A percentile compares a stretch with the other conserved stretches of the same genome.
phyloP scores from a whole-genome alignment of 106 monocot genomes.

The Platanthera zijinensis region DNA sequence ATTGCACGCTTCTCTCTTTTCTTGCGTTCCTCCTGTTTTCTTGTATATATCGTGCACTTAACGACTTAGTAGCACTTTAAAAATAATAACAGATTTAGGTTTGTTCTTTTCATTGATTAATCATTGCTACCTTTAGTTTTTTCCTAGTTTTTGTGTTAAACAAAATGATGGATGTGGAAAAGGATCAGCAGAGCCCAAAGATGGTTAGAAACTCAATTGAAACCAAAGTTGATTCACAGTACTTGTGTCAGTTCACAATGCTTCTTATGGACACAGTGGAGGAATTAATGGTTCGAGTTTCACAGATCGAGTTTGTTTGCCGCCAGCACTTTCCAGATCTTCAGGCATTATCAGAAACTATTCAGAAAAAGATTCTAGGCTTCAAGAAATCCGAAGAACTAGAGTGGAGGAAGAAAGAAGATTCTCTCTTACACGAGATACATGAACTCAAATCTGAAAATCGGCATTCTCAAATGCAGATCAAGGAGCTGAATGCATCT shows the following conservation, averaged over 20 bases:
- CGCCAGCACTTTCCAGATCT: conserved; percentile 60
- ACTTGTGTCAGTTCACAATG: conserved; percentile 62
- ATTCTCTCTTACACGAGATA: conserved; percentile 33
- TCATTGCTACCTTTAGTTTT: background rate
- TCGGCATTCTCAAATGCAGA: conserved; percentile 24
- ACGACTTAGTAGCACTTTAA: background rate
- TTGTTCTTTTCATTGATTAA: background rate
- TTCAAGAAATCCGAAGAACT: conserved; percentile 25
- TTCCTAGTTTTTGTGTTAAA: background rate
- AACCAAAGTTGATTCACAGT: conserved; percentile 36
- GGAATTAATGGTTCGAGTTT: conserved; percentile 68
- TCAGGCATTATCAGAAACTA: conserved; percentile 38
- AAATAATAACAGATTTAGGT: background rate
- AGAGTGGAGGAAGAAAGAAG: conserved; percentile 66
- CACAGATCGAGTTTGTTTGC: conserved; percentile 85
- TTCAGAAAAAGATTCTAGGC: conserved; percentile 24
- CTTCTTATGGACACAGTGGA: conserved; percentile 76
- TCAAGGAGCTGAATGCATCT: conserved; percentile 17
- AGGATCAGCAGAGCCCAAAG: conserved; percentile 4
- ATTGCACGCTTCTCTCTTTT: background rate
- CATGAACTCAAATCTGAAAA: conserved; percentile 35
- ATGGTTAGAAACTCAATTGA: conserved; percentile 13
- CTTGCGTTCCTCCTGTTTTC: background rate
- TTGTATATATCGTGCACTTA: background rate
- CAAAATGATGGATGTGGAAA: conserved; percentile 18